phyloP scores from a whole-genome alignment of 352 stramenopile genomes.

The Albugo laibachii region DNA sequence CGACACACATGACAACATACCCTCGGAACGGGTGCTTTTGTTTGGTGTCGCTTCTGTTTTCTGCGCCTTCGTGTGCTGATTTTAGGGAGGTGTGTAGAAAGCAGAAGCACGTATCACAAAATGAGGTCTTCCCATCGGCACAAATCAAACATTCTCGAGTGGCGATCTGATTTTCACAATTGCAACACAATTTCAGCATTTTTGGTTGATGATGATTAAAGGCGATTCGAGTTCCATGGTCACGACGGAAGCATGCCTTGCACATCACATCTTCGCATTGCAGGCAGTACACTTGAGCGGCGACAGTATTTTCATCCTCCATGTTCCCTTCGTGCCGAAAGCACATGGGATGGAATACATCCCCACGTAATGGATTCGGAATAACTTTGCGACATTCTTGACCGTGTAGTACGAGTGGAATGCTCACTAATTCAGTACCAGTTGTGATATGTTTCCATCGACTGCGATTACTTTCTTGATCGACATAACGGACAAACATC shows the following conservation, averaged over 20 bases:
- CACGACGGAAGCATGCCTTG: slow-evolving; percentile 28
- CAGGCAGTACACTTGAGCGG: slow-evolving; percentile 34
- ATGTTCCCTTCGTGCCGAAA: slow-evolving; percentile 35
- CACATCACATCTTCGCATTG: slow-evolving; percentile 60
- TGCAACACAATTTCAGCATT: slow-evolving; percentile 20
- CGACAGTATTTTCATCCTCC: background rate
- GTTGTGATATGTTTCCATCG: no score
- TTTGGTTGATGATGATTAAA: slow-evolving; percentile 21
- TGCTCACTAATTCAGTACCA: no score
- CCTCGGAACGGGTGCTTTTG: slow-evolving; percentile 17
- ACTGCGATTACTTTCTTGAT: no score
- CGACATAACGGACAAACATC: no score
- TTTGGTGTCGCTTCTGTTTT: background rate
- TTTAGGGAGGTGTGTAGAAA: slow-evolving; percentile 6
- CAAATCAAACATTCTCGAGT: slow-evolving; percentile 44
- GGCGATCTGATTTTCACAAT: slow-evolving; percentile 33
- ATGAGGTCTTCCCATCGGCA: slow-evolving; percentile 37
- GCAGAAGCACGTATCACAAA: slow-evolving; percentile 42
- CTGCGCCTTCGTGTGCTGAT: slow-evolving; percentile 6
- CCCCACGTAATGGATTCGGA: slow-evolving; percentile 38
- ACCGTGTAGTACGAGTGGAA: no score
- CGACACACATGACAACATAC: slow-evolving; percentile 42
- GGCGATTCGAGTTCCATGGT: slow-evolving; percentile 25
- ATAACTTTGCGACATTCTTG: slow-evolving; percentile 5
- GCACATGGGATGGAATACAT: slow-evolving; percentile 47